Evolutionary conservation across 345 rosid species (phyloP).

Genomic region (Euphorbia pulcherrima): DNA sequence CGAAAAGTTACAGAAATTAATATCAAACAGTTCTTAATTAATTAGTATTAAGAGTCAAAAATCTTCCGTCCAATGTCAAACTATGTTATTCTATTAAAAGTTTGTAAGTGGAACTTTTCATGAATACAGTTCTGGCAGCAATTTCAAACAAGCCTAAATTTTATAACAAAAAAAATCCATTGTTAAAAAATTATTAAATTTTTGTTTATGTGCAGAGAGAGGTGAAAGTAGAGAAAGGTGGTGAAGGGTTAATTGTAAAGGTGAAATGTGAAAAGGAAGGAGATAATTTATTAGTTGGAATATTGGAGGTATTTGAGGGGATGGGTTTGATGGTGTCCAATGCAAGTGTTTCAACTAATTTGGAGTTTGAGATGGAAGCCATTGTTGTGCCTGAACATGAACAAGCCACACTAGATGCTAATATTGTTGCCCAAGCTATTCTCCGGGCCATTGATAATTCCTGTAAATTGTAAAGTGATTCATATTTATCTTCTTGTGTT

Average conservation of each 20-base stretch:
- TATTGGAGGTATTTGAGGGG: conserved; percentile 66
- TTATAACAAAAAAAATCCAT: neutral
- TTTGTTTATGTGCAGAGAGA: conserved; percentile 27
- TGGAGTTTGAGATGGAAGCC: conserved; percentile 63
- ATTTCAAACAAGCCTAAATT: too few relatives aligned
- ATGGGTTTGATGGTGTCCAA: conserved; percentile 54
- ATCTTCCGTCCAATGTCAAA: too few relatives aligned
- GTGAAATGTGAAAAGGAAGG: conserved; percentile 46
- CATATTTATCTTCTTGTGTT: too few relatives aligned
- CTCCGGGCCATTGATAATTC: conserved; percentile 46
- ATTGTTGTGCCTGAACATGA: conserved; percentile 47
- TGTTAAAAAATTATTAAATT: neutral
- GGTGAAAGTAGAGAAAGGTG: conserved; percentile 61
- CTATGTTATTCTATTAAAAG: too few relatives aligned
- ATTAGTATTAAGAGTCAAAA: too few relatives aligned
- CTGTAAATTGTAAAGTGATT: too few relatives aligned
- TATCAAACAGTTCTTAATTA: too few relatives aligned
- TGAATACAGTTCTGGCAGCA: too few relatives aligned
- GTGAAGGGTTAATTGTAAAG: conserved; percentile 40
- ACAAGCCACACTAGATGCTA: conserved; percentile 27
- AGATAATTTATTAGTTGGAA: conserved; percentile 37
- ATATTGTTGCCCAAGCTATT: conserved; percentile 40
- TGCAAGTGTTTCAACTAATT: conserved; percentile 51
- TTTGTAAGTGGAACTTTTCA: too few relatives aligned
- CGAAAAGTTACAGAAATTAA: too few relatives aligned